phyloP scores from a whole-genome alignment of 208 protist genomes.

The Leishmania gerbilli region DNA sequence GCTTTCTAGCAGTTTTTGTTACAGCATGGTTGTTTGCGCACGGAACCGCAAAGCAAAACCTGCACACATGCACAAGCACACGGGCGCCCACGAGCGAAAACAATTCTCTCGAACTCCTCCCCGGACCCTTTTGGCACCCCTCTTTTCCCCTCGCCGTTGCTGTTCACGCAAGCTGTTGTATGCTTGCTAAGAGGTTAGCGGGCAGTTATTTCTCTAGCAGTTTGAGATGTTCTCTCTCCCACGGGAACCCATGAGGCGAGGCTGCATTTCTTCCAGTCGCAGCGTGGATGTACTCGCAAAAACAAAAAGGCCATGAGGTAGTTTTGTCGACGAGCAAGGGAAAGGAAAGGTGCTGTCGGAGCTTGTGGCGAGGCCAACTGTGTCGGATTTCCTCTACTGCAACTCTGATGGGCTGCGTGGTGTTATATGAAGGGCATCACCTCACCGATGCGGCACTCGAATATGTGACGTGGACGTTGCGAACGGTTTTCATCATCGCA shows the following conservation, averaged over 20 bases:
- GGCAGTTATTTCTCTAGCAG: background rate
- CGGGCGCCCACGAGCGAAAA: background rate
- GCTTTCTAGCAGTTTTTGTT: conserved; percentile 23
- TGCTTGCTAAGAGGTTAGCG: background rate
- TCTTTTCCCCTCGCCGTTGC: conserved; percentile 5
- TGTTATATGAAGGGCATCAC: background rate
- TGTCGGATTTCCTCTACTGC: background rate
- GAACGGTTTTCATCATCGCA: background rate
- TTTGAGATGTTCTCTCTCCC: background rate
- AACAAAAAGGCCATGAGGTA: background rate
- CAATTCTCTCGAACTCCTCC: background rate
- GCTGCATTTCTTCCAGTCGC: background rate
- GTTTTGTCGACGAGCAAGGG: background rate
- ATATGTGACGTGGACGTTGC: background rate
- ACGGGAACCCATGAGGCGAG: background rate
- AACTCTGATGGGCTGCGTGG: background rate
- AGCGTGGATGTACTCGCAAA: background rate
- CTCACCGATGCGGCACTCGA: background rate
- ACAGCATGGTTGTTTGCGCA: conserved; percentile 4
- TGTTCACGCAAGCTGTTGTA: background rate
- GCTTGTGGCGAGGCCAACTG: background rate
- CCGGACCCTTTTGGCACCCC: background rate
- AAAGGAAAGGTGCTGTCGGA: background rate
- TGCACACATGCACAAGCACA: background rate
- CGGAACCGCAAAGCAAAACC: background rate